Percentiles rank a stretch among this genome's conserved stretches.
phyloP scores from a whole-genome alignment of 1,139 yeast species.

The Lipomyces yarrowii region DNA sequence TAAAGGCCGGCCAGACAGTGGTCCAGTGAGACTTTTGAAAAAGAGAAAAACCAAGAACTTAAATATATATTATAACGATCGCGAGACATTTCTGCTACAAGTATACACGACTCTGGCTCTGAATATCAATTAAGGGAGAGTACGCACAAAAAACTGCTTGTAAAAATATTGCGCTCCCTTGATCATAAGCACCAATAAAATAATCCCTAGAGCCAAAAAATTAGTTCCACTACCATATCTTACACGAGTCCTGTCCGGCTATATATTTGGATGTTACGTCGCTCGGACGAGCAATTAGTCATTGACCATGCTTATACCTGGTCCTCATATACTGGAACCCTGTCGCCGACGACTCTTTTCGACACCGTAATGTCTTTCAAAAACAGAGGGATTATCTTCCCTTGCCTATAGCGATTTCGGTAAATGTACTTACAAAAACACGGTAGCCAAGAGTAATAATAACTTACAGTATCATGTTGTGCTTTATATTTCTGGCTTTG shows the following conservation, averaged over 20 bases:
- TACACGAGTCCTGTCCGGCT: not conserved
- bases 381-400: not conserved
- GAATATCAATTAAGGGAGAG: not conserved
- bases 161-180: not conserved
- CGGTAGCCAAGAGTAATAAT: not conserved
- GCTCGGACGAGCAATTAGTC: not conserved
- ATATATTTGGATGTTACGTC: not conserved
- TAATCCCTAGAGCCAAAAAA: not conserved
- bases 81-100: not conserved
- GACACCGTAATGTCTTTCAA: not conserved
- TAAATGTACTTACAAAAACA: not conserved
- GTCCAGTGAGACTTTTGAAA: not conserved
- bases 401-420: not conserved
- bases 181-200: not conserved
- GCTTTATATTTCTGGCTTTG: constrained; percentile 27
- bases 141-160: not conserved
- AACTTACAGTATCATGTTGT: constrained; percentile 11
- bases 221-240: not conserved
- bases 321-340: not conserved
- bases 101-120: not conserved
- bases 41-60: not conserved
- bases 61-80: not conserved
- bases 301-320: not conserved
- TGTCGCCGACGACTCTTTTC: not conserved
- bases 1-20: no score